Conservation (phyloP, 305 asterid genomes). For the Solanum hybrid region DNA sequence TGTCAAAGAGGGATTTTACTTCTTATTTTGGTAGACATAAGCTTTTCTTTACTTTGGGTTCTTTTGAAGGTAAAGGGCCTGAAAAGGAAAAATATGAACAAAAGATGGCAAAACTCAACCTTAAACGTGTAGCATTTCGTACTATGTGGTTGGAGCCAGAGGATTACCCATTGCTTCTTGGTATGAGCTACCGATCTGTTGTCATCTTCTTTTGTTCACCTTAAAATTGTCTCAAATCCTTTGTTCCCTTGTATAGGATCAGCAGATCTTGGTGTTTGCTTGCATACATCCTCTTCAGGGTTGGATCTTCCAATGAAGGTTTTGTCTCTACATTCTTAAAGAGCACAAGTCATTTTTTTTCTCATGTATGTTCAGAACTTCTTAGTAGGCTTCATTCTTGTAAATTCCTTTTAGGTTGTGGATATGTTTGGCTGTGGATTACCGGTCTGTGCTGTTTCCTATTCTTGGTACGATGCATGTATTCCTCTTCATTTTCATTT, state of each 20-base stretch:
- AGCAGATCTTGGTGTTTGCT: constrained; percentile 89
- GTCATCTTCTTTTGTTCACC: not conserved
- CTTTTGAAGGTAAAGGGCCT: constrained; percentile 72
- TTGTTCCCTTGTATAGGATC: constrained; percentile 52
- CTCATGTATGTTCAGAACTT: not conserved
- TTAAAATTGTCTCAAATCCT: not conserved
- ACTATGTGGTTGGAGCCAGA: constrained; percentile 96
- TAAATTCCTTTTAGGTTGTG: constrained; percentile 51
- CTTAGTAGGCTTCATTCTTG: constrained; percentile 10
- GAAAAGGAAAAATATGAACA: constrained; percentile 91
- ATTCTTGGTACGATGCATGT: constrained; percentile 66
- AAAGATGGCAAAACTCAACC: constrained; percentile 66
- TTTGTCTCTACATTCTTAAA: constrained; percentile 1
- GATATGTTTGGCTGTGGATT: constrained; percentile 99
- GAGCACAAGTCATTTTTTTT: not conserved
- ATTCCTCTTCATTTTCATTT: not conserved
- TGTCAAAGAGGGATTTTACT: not conserved
- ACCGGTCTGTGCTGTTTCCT: constrained; percentile 95
- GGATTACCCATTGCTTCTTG: constrained; percentile 95
- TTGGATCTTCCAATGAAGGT: constrained; percentile 97
- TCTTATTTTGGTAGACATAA: not conserved
- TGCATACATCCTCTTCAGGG: constrained; percentile 95
- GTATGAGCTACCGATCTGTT: constrained; percentile 23
- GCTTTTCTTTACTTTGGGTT: not conserved
- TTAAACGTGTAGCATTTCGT: constrained; percentile 90